phyloP scores from a whole-genome alignment of 495 filamentous ascomycete genomes.

The Neurospora sp. region DNA sequence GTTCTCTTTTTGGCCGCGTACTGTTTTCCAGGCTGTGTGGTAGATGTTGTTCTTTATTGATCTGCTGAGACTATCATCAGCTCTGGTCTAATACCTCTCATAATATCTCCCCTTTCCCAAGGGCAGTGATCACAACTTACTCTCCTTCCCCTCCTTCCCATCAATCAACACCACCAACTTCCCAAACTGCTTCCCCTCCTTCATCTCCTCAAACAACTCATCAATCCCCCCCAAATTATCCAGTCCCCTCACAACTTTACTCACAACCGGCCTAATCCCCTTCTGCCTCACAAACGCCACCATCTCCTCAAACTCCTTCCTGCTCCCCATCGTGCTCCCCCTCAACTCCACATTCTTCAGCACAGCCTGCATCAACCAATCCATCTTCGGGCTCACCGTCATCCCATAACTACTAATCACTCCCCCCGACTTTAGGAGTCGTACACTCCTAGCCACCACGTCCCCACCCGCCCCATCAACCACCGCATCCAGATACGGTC shows the following conservation, averaged over 20 bases:
- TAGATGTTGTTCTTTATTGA: background rate
- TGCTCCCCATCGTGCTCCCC: slow-evolving; percentile 67
- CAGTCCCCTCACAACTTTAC: slow-evolving; percentile 49
- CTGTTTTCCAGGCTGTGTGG: too few species aligned
- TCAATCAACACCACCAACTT: slow-evolving; percentile 55
- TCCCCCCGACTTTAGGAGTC: slow-evolving; percentile 52
- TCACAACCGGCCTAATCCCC: slow-evolving; percentile 55
- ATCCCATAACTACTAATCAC: slow-evolving; percentile 65
- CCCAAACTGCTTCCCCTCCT: slow-evolving; percentile 64
- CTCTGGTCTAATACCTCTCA: background rate
- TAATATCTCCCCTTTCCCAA: too few species aligned
- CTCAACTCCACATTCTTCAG: slow-evolving; percentile 64
- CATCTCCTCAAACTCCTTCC: slow-evolving; percentile 68
- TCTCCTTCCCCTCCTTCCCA: slow-evolving; percentile 4
- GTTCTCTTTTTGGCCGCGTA: background rate
- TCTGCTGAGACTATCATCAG: background rate
- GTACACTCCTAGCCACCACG: slow-evolving; percentile 47
- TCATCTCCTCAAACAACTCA: slow-evolving; percentile 64
- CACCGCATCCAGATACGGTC: slow-evolving; percentile 54
- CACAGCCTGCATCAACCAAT: slow-evolving; percentile 60
- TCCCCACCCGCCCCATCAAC: slow-evolving; percentile 73
- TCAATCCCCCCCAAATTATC: slow-evolving; percentile 57
- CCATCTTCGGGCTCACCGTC: slow-evolving; percentile 64
- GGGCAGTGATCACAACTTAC: background rate
- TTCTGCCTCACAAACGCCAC: slow-evolving; percentile 56